phyloP scores from a whole-genome alignment of 1,139 yeast genomes.

The Yamadazyma jaroonii region DNA sequence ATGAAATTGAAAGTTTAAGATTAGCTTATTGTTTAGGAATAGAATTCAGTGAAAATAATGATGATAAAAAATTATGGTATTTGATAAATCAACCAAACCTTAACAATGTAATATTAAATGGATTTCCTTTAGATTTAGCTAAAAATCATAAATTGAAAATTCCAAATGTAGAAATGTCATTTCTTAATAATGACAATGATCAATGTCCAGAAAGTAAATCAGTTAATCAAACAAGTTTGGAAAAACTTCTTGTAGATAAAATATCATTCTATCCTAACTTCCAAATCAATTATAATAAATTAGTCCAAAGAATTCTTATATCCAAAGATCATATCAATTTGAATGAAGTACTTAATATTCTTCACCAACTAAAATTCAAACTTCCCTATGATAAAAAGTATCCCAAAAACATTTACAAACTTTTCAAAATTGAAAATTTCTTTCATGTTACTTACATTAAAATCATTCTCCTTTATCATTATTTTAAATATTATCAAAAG shows the following conservation, averaged over 20 bases:
- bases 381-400: neutral
- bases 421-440: constrained; percentile 4
- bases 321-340: neutral
- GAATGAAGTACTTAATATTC: neutral
- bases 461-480: constrained; percentile 5
- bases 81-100: constrained; percentile 4
- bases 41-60: constrained; percentile 2
- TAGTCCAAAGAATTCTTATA: neutral
- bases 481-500: constrained; percentile 1
- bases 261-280: neutral
- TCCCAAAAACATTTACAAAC: constrained; percentile 2
- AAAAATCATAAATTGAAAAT: neutral
- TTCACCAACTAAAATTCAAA: neutral
- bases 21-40: constrained; percentile 4
- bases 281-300: neutral
- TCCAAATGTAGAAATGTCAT: neutral
- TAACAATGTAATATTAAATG: constrained; percentile 4
- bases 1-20: constrained; percentile 1
- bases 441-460: constrained; percentile 2
- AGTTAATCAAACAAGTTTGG: neutral
- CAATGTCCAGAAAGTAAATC: neutral
- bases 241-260: neutral
- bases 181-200: too few species aligned
- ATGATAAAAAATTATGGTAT: constrained; percentile 6
- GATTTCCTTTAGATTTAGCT: constrained; percentile 6